A percentile compares a stretch with the other conserved stretches of the same genome.
phyloP scores from a whole-genome alignment of 1,139 yeast species.

The Nakaseomyces glabratus region DNA sequence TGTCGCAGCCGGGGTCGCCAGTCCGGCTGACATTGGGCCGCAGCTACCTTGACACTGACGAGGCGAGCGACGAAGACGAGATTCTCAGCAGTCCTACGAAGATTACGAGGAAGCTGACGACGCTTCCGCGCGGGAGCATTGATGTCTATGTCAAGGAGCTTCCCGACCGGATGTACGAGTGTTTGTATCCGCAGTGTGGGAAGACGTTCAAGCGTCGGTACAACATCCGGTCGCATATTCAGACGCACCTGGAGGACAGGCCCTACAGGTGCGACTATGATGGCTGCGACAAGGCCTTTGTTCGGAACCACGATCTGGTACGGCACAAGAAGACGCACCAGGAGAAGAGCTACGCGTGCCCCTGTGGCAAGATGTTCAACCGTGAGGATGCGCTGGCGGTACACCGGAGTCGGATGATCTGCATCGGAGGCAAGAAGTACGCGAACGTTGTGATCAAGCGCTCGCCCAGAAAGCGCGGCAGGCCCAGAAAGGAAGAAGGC shows the following conservation, averaged over 20 bases:
- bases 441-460: constrained; percentile 29
- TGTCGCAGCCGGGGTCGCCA: constrained; percentile 5
- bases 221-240: constrained; percentile 93
- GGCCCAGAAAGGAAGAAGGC: constrained; percentile 23
- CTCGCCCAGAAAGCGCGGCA: constrained; percentile 27
- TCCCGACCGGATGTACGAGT: constrained; percentile 51
- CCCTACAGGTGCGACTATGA: constrained; percentile 64
- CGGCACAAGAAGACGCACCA: constrained; percentile 86
- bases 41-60: constrained; percentile 5
- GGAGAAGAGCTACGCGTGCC: constrained; percentile 66
- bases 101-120: constrained; percentile 42
- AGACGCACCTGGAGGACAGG: constrained; percentile 89
- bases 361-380: constrained; percentile 87
- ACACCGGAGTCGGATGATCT: constrained; percentile 71
- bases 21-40: constrained; percentile 2
- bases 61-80: constrained; percentile 1
- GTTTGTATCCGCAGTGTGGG: constrained; percentile 72
- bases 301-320: constrained; percentile 84
- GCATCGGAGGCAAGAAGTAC: constrained; percentile 55
- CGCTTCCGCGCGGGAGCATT: constrained; percentile 82
- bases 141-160: constrained; percentile 69
- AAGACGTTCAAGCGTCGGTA: constrained; percentile 81
- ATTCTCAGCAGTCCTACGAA: constrained; percentile 23
- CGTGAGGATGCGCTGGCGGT: constrained; percentile 81
- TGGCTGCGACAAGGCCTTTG: constrained; percentile 61